A percentile compares a stretch with the other conserved stretches of the same genome.
These are phyloP conservation scores for Angomonas desouzai DNA, from an alignment of 208 protist species.

Conservation along the genomic window DNA sequence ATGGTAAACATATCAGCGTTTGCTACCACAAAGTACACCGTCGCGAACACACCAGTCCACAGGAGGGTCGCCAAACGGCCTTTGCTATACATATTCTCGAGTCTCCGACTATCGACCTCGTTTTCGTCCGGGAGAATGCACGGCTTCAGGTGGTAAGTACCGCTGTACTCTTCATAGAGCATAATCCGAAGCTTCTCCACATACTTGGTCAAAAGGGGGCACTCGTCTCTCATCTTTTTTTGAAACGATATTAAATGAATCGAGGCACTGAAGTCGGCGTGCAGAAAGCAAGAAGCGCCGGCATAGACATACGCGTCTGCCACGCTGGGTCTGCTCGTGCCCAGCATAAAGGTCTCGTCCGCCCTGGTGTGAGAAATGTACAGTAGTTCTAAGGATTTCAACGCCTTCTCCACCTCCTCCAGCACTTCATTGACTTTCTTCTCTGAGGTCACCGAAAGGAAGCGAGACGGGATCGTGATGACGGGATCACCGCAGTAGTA, in stretches of 20 bases:
- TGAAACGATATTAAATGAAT: slow-evolving; percentile 23
- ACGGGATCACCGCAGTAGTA: slow-evolving; percentile 22
- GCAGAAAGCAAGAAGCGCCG: slow-evolving; percentile 62
- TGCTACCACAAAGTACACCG: slow-evolving; percentile 57
- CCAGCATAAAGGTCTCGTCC: slow-evolving; percentile 53
- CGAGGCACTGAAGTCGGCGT: slow-evolving; percentile 50
- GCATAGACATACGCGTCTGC: slow-evolving; percentile 75
- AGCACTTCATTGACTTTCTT: slow-evolving; percentile 45
- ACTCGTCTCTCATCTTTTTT: slow-evolving; percentile 39
- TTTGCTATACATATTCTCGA: slow-evolving; percentile 44
- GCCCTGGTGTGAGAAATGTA: slow-evolving; percentile 21
- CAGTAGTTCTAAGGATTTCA: slow-evolving; percentile 50
- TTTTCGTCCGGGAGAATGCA: not conserved
- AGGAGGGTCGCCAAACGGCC: slow-evolving; percentile 47
- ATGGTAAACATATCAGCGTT: slow-evolving; percentile 61
- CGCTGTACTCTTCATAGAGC: slow-evolving; percentile 76
- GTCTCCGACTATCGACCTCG: slow-evolving; percentile 11
- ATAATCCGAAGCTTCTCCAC: slow-evolving; percentile 65
- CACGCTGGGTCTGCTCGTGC: slow-evolving; percentile 44
- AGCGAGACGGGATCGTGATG: slow-evolving; percentile 13
- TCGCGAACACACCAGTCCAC: slow-evolving; percentile 55
- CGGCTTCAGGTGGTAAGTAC: slow-evolving; percentile 57
- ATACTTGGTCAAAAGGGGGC: slow-evolving; percentile 57
- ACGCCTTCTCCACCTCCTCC: slow-evolving; percentile 35
- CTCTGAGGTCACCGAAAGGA: slow-evolving; percentile 21